Percentiles rank a stretch among this genome's conserved stretches.
These are phyloP conservation scores for Aspergillus kassunensis DNA, from an alignment of 495 filamentous ascomycete species.

Conservation along the genomic window DNA sequence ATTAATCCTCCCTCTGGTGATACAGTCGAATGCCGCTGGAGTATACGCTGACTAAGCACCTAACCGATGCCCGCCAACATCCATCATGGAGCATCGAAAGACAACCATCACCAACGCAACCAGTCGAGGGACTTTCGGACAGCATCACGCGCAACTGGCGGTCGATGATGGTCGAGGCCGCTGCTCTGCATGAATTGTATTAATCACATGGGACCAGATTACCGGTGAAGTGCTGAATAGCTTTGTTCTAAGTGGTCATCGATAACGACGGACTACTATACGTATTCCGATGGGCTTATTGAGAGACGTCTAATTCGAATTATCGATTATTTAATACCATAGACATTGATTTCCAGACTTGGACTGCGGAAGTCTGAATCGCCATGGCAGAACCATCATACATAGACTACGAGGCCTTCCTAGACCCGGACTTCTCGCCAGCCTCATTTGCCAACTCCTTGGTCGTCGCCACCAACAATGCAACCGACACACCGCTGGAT, in stretches of 20 bases:
- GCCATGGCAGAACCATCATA: conserved; percentile 64
- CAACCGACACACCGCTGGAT: conserved; percentile 83
- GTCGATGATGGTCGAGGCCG: conserved; percentile 1
- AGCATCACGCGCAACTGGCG: background rate
- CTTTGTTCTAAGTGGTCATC: conserved; percentile 3
- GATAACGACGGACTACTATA: background rate
- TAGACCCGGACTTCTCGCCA: conserved; percentile 77
- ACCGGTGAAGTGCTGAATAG: background rate
- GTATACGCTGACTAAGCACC: conserved; percentile 6
- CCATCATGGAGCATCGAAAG: background rate
- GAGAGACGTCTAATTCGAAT: conserved; percentile 3
- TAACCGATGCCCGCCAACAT: background rate
- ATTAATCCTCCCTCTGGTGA: no score
- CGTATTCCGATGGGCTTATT: background rate
- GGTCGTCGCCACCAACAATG: conserved; percentile 85
- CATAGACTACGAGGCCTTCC: conserved; percentile 93
- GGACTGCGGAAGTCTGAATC: background rate
- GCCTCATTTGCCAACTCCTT: conserved; percentile 81
- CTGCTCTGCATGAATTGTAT: background rate
- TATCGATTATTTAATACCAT: conserved; percentile 4
- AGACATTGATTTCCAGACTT: background rate
- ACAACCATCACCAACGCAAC: background rate
- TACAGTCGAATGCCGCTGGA: no score
- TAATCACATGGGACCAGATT: conserved; percentile 14
- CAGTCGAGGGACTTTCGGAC: background rate